Base-by-base conservation (phyloP, 2,329 filamentous ascomycete species). In the Ceratocystis cubensis region DNA sequence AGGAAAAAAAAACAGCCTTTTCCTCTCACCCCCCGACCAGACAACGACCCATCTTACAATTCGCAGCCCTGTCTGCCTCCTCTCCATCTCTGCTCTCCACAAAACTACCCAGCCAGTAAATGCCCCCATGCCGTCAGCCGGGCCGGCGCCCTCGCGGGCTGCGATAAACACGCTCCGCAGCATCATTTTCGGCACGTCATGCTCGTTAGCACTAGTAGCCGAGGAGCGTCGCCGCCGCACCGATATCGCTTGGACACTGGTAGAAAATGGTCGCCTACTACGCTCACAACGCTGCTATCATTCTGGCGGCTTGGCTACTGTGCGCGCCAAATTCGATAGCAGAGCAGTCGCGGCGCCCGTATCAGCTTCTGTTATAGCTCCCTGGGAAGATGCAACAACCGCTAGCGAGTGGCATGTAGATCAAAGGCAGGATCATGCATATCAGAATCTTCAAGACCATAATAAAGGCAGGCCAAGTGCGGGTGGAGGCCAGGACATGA, bases 181-280 rank as follows among this genome's bases (percentile, higher is more conserved):
- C 69, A 77, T 84, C 67, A 78, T 82, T 66, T 73, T 84, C 17
- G 82, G 82, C 63, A 84, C 82, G 1, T 82, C 82, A 7, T 84
- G 81, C 71, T 83, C 81, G 53, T 76, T 84, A 66, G 78, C 79
- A 63, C 72, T 82, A 30, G 75, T 84, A 66, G 76, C 82, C 67
- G 82, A 84, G 73, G 82, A 84, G 72, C 80, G 81, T 61, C 78
- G 82, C 68, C 80, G 81, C 67, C 79, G 81, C 30, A 79, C 84
- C 69, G 79, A 79, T 65, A 75, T 81, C 57, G 77, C 81, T 44
- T 76, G 76, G 57, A 75, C 79, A 22, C 79, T 80, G 17, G 76
- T 82, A 45, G 76, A 80, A 3, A 84, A 84, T 75, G 80, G 69
- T 8, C 65, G 64, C n/a, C 17, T 69, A n/a, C 33, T 70, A 15